phyloP scores from a whole-genome alignment of 2,329 filamentous ascomycete species.

The Venturiaceae sp. region DNA sequence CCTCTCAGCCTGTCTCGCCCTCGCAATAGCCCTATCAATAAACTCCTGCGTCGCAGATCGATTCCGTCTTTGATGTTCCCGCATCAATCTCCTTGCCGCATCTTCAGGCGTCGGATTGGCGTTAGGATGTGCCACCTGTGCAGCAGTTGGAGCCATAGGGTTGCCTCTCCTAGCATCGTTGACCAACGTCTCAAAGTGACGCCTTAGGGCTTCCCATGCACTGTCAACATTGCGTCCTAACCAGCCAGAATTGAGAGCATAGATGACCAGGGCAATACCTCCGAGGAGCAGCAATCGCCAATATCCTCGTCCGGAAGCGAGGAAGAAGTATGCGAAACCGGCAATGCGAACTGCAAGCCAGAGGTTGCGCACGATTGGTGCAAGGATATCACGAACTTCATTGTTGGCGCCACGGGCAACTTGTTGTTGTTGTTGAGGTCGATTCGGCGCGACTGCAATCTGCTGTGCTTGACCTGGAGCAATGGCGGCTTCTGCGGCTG shows the following conservation, averaged over 20 bases:
- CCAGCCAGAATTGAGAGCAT: constrained; percentile 30
- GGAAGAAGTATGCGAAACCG: constrained; percentile 50
- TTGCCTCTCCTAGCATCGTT: constrained; percentile 8
- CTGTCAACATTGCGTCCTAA: constrained; percentile 25
- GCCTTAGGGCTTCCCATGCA: constrained; percentile 22
- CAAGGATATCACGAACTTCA: constrained; percentile 25
- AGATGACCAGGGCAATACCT: constrained; percentile 29
- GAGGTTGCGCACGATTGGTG: constrained; percentile 31
- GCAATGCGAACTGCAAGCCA: constrained; percentile 52
- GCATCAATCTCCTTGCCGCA: constrained; percentile 28
- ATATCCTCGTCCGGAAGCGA: constrained; percentile 34
- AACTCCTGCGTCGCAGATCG: background rate
- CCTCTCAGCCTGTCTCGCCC: constrained; percentile 31
- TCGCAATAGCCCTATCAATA: background rate
- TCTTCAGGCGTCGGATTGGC: constrained; percentile 27
- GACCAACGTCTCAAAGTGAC: constrained; percentile 35
- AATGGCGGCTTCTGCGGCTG: background rate
- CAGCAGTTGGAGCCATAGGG: background rate
- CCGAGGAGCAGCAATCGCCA: constrained; percentile 31
- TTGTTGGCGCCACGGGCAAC: background rate
- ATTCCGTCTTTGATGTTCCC: background rate
- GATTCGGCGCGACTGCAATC: background rate
- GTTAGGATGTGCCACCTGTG: background rate
- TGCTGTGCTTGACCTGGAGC: background rate
- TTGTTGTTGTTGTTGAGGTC: constrained; percentile 5